Evolutionary conservation across 2,329 filamentous ascomycete species (phyloP).

Genomic region (Diplodia corticola): DNA sequence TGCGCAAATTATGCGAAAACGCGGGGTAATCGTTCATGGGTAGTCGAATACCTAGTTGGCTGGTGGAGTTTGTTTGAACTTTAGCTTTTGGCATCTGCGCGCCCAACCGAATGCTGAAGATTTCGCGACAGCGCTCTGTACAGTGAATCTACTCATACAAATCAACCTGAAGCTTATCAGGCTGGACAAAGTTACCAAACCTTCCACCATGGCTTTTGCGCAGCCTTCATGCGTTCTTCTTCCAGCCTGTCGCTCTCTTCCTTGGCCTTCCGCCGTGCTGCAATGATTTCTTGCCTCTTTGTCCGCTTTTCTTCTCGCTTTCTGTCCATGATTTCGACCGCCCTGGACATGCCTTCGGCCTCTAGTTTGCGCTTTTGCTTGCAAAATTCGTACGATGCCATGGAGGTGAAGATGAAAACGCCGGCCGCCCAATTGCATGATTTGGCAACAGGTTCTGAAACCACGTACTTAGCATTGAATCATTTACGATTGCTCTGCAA

Average conservation of each 20-base stretch:
- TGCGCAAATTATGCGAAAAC: not conserved
- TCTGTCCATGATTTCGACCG: constrained; percentile 76
- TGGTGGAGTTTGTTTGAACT: not conserved
- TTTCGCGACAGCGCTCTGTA: not conserved
- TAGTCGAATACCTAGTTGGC: not conserved
- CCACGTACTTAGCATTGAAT: constrained; percentile 21
- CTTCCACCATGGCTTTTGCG: constrained; percentile 36
- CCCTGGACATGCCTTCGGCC: constrained; percentile 78
- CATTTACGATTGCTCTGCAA: not conserved
- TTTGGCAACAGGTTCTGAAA: constrained; percentile 60
- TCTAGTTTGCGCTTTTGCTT: constrained; percentile 73
- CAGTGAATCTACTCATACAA: not conserved
- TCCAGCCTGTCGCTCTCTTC: constrained; percentile 44
- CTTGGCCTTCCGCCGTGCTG: constrained; percentile 44
- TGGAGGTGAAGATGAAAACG: constrained; percentile 68
- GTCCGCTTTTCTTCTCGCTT: constrained; percentile 58
- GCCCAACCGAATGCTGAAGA: not conserved
- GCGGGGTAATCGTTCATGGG: not conserved
- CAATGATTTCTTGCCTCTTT: constrained; percentile 43
- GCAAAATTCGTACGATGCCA: constrained; percentile 81
- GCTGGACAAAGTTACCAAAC: constrained; percentile 3
- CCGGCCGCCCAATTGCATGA: constrained; percentile 86
- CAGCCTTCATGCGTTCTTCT: constrained; percentile 32
- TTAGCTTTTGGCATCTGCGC: not conserved
- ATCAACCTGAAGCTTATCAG: not conserved